Percentiles rank a stretch among this genome's conserved stretches.
Evolutionary conservation across 257 asterid genomes (phyloP).

Genomic region (Solanum gracilifrons): DNA sequence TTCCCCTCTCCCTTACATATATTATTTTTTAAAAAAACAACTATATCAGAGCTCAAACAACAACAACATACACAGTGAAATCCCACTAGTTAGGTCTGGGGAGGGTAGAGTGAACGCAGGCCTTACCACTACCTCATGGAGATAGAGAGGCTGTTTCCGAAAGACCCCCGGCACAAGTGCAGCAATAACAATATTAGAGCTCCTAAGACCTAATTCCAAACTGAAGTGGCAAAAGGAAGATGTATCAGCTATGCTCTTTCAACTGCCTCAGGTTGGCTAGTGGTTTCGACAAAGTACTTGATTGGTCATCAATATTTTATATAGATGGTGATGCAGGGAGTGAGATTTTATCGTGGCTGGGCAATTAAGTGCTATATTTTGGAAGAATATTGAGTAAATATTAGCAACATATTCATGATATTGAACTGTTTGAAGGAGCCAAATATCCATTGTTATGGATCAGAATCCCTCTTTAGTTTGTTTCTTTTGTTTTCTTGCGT

Average conservation of each 20-base stretch:
- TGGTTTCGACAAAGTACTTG: not conserved
- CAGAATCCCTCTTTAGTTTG: not conserved
- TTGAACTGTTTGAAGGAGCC: not conserved
- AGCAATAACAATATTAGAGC: not conserved
- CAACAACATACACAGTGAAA: not conserved
- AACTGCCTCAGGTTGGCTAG: not conserved
- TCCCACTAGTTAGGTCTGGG: not conserved
- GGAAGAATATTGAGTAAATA: not conserved
- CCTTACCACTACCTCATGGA: not conserved
- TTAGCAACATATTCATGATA: not conserved
- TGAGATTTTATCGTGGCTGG: not conserved
- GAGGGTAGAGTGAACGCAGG: not conserved
- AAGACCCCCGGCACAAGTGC: not conserved
- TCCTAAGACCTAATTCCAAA: not conserved
- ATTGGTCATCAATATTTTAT: not conserved
- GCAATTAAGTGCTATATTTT: not conserved
- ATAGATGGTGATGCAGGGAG: not conserved
- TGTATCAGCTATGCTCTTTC: not conserved
- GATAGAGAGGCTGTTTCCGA: not conserved
- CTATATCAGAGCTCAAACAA: not conserved
- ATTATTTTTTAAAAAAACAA: not conserved
- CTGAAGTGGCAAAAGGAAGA: not conserved
- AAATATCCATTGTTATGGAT: not conserved
- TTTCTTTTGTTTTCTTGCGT: not conserved
- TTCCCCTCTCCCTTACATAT: not conserved